Conservation (phyloP, 805 yeast species). For the Candida sakaeoensis region DNA sequence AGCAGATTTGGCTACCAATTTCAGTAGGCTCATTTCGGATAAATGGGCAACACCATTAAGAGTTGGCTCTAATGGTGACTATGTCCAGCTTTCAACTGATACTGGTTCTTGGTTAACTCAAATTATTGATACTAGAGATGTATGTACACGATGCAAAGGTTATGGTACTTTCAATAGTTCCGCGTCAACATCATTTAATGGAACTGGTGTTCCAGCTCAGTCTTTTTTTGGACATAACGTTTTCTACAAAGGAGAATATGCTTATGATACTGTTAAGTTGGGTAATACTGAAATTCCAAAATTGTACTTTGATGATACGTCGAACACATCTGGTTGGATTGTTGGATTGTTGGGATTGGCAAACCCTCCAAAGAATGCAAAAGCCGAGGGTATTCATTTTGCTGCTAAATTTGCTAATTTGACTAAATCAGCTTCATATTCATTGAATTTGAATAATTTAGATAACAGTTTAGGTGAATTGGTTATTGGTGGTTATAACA, state of each 20-base stretch:
- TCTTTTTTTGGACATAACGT: not conserved
- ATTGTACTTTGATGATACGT: not conserved
- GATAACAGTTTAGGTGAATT: not conserved
- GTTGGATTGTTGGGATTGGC: conserved; percentile 1
- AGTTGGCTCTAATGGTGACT: not conserved
- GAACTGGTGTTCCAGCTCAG: not conserved
- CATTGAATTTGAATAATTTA: not conserved
- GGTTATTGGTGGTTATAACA: not conserved
- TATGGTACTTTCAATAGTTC: not conserved
- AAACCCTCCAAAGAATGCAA: not conserved
- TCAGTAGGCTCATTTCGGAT: too few species aligned
- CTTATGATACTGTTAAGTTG: not conserved
- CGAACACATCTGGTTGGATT: not conserved
- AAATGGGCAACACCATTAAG: not conserved
- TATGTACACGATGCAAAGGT: not conserved
- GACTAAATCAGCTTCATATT: not conserved
- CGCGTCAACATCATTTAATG: not conserved
- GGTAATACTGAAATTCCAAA: not conserved
- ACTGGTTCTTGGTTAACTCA: conserved; percentile 1
- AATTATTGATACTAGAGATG: not conserved
- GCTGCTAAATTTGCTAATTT: not conserved
- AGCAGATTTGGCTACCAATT: not conserved
- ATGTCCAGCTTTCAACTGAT: not conserved
- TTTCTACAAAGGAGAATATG: not conserved
- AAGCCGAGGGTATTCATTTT: not conserved